These are phyloP conservation scores for Xylaria bambusicola DNA, from an alignment of 495 filamentous ascomycete species.

Conservation along the genomic window DNA sequence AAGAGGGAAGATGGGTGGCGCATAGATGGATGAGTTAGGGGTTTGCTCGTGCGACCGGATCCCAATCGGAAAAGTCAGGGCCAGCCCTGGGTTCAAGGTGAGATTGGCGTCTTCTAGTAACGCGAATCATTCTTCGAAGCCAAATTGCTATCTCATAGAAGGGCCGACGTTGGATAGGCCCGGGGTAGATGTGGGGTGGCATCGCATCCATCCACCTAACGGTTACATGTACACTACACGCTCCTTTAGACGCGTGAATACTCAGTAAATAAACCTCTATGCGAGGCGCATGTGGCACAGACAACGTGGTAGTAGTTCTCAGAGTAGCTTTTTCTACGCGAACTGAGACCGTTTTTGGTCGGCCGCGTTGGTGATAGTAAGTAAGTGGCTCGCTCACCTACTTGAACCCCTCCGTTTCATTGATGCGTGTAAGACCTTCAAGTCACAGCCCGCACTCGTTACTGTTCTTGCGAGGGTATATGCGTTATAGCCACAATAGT, in stretches of 20 bases:
- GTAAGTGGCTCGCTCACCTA: background rate
- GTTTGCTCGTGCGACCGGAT: conserved; percentile 12
- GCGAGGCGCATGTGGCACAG: conserved; percentile 16
- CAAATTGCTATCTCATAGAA: conserved; percentile 10
- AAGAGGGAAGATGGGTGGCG: background rate
- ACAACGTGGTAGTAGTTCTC: conserved; percentile 10
- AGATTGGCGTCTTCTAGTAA: background rate
- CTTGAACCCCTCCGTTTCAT: background rate
- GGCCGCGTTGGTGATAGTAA: background rate
- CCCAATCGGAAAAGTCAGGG: conserved; percentile 5
- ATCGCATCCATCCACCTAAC: no score
- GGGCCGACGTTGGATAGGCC: conserved; percentile 5
- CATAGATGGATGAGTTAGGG: background rate
- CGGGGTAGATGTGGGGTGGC: conserved; percentile 4
- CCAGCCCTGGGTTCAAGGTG: background rate
- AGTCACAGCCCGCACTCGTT: background rate
- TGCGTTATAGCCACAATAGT: background rate
- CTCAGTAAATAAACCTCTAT: background rate
- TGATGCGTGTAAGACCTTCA: background rate
- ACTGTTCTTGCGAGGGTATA: background rate
- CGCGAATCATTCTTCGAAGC: conserved; percentile 1
- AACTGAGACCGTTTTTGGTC: background rate
- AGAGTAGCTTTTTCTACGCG: background rate
- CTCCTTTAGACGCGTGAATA: no score
- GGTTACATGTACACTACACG: no score